These are phyloP conservation scores for Paecilomyces fulvus DNA, from an alignment of 2,329 filamentous ascomycete species.

Conservation along the genomic window DNA sequence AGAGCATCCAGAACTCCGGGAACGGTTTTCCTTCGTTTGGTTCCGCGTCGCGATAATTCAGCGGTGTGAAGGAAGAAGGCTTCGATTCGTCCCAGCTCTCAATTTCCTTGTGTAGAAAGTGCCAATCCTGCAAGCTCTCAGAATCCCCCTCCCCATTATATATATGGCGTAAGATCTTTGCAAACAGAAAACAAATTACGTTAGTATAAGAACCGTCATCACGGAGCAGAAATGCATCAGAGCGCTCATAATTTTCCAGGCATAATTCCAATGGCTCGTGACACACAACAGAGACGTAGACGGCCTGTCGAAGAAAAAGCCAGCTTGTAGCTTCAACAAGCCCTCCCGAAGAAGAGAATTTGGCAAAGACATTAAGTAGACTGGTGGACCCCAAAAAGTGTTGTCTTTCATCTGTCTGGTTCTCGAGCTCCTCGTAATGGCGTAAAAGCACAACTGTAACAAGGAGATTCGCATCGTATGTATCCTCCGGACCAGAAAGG, in stretches of 20 bases:
- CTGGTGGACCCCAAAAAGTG: constrained; percentile 33
- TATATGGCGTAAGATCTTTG: constrained; percentile 26
- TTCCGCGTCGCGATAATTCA: constrained; percentile 21
- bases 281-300: constrained; percentile 32
- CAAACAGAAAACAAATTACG: constrained; percentile 31
- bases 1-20: constrained; percentile 29
- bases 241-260: constrained; percentile 31
- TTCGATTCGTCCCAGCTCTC: constrained; percentile 22
- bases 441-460: constrained; percentile 43
- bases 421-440: constrained; percentile 39
- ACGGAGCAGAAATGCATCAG: constrained; percentile 26
- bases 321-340: constrained; percentile 34
- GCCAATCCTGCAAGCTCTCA: constrained; percentile 16
- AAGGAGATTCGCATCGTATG: constrained; percentile 40
- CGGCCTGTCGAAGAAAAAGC: constrained; percentile 35
- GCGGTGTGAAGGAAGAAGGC: constrained; percentile 24
- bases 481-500: constrained; percentile 33
- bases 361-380: constrained; percentile 31
- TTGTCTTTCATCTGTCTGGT: constrained; percentile 23
- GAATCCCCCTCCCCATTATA: constrained; percentile 12
- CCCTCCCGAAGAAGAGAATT: constrained; percentile 31
- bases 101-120: constrained; percentile 15
- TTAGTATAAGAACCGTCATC: constrained; percentile 34
- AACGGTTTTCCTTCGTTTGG: constrained; percentile 18
- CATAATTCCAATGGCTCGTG: constrained; percentile 29